Base-by-base conservation (phyloP, 345 rosid species). In the Boechera divaricarpa region DNA sequence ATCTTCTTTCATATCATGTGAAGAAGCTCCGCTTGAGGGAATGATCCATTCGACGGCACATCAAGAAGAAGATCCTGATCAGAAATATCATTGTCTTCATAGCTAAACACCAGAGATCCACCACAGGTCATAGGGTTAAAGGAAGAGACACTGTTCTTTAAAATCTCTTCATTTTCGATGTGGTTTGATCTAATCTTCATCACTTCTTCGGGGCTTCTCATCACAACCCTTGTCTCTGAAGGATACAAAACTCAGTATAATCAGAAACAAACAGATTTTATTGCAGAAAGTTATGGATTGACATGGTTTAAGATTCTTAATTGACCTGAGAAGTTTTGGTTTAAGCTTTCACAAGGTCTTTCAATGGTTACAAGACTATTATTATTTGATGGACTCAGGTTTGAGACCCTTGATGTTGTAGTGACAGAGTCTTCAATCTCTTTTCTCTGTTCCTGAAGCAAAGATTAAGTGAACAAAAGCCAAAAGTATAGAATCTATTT, bases 11-110 rank as follows among this genome's bases (percentile, higher is more conserved):
- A 79, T 44, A 69, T 68, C 67, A 67, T 74, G 11, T 73, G 83
- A 76, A 95, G 98, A 64, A 95, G 96, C 83, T 95, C 99, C 36
- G 99, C 98, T 74, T 91, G 93, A 47, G 96, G 89, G 72, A 95
- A 95, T 64, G 91, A 95, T 76, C 90, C 80, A 39, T 88, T 89
- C 63, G 86, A 87, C 57, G 99, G 97, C 61, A 95, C 90, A 26
- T 92, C 91, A 69, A 92, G 76, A 72, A 95, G 94, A 83, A 95
- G 83, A 77, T 91, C 96, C 64, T 91, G 90, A 63, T 91, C 90
- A 33, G 84, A 87, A 5, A 67, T 62, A 36, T 62, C 82, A 79
- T 62, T 68, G 63, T 77, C 87, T 76, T 86, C 98, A 70, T 81
- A 87, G 1, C 82, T 80, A 73, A 76, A 86, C 86, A 72, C 74